Conservation (phyloP, 495 filamentous ascomycete species). For the Sordaria brevicollis region DNA sequence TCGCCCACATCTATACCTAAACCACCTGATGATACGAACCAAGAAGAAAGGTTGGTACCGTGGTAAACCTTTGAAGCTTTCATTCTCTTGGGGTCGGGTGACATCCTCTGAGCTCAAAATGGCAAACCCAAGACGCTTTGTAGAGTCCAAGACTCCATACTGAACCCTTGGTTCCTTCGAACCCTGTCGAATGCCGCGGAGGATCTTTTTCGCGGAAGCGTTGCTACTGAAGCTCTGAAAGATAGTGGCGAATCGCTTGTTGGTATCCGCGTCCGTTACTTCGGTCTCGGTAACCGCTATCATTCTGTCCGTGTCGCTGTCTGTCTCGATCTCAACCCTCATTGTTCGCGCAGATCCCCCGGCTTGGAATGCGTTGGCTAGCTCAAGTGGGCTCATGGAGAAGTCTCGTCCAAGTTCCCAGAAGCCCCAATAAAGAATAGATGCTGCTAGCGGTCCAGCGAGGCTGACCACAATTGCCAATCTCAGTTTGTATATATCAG, state of each 20-base stretch:
- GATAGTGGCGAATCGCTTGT: not conserved
- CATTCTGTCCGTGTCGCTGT: not conserved
- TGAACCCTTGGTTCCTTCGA: not conserved
- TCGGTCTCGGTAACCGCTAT: not conserved
- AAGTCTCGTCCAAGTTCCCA: not conserved
- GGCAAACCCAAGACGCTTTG: not conserved
- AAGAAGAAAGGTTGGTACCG: too few species aligned
- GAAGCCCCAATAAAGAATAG: not conserved
- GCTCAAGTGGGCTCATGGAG: not conserved
- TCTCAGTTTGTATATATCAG: not conserved
- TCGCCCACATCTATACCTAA: too few species aligned
- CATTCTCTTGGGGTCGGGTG: not conserved
- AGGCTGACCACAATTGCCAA: not conserved
- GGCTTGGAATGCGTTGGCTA: not conserved
- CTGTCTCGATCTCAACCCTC: not conserved
- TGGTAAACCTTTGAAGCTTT: too few species aligned
- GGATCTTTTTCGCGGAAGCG: not conserved
- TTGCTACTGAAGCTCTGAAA: not conserved
- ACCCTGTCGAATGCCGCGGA: not conserved
- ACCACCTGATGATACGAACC: too few species aligned
- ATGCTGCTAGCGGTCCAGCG: not conserved
- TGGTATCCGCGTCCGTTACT: not conserved
- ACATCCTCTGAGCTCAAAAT: not conserved
- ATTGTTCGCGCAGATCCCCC: not conserved
- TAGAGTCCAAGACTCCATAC: not conserved